Evolutionary conservation across 192 early-diverging fungal species (phyloP).

Genomic region (Bifiguratus adelaidae): DNA sequence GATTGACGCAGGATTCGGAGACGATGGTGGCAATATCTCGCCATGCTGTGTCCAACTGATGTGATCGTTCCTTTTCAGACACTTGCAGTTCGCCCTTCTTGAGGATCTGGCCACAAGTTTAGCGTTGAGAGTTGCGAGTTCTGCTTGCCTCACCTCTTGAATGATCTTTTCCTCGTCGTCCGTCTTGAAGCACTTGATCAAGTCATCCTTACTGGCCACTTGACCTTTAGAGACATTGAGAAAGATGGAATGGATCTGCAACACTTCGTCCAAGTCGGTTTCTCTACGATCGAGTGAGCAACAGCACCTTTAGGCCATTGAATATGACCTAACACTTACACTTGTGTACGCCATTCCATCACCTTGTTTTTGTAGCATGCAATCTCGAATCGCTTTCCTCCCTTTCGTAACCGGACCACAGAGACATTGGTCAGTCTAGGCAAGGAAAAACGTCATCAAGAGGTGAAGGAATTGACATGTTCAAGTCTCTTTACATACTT

Average conservation of each 20-base stretch:
- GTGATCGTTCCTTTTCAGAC: conserved; percentile 88
- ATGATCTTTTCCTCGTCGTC: conserved; percentile 75
- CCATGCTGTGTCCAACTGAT: conserved; percentile 70
- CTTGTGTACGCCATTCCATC: conserved; percentile 84
- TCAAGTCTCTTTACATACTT: conserved; percentile 13
- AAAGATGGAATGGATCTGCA: conserved; percentile 92
- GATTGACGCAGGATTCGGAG: conserved; percentile 93
- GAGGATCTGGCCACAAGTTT: conserved; percentile 52
- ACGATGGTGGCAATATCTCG: conserved; percentile 95
- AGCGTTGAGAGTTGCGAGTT: background rate
- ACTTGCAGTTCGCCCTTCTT: conserved; percentile 96
- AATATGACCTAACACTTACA: conserved; percentile 42
- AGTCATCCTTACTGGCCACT: conserved; percentile 79
- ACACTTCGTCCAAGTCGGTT: conserved; percentile 92
- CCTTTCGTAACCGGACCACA: conserved; percentile 88
- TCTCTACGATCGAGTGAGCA: conserved; percentile 44
- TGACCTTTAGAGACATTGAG: conserved; percentile 96
- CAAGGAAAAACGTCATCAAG: background rate
- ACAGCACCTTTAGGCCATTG: background rate
- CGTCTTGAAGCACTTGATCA: conserved; percentile 82
- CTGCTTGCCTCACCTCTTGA: conserved; percentile 29
- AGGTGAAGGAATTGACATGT: background rate
- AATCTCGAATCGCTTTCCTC: conserved; percentile 96
- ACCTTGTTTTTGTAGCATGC: conserved; percentile 99
- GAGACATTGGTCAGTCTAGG: conserved; percentile 89